Evolutionary conservation across 73 alveolate genomes (phyloP), one percentile per base, ranked within the genome.

Genomic region (Symbiodinium natans): DNA sequence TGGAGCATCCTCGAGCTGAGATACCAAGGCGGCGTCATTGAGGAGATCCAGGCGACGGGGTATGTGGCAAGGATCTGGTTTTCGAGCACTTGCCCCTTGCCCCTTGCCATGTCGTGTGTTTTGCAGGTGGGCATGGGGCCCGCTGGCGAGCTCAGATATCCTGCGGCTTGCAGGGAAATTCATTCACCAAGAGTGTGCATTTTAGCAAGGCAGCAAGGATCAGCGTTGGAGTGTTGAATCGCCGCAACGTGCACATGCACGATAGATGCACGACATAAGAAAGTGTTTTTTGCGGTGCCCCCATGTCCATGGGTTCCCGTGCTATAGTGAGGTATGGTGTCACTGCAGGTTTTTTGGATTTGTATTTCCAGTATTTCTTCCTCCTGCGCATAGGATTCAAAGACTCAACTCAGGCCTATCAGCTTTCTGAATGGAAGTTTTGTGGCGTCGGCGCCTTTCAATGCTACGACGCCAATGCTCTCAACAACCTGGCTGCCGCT

Each of bases 51-150:
- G 77, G 77, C 31, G 77, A 56, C 74, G 29, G 36, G 31, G 77
- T 15, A 63, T 63, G 31, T 19, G 27, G 77, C 29, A 19, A 59
- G 33, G 33, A 8, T 59, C 77, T 21, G 77, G 29, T 13, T 8
- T 21, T 21, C 8, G 77, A 25, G 36, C 77, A 59, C 33, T 19
- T 3, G 33, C 33, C 77, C 77, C 34, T 17, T 48, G 63, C 63
- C 63, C 23, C 23, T 10, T 10, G 63, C 63, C 63, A 48, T 17
- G 63, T 10, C 63, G 8, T 48, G 23, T 48, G 63, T 8, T 10
- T 13, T 74, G 42, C 84, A 74, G 84, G 84, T 74, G 84, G 84
- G 84, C 84, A 74, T 74, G 84, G 84, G 84, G 43, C 84, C 84
- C 9, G 84, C 84, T 34, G 84, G 84, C 43, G 84, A 74, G 84